Base-by-base conservation (phyloP, 202 grass and related monocot genomes). In the Schoenoplectus triqueter region DNA sequence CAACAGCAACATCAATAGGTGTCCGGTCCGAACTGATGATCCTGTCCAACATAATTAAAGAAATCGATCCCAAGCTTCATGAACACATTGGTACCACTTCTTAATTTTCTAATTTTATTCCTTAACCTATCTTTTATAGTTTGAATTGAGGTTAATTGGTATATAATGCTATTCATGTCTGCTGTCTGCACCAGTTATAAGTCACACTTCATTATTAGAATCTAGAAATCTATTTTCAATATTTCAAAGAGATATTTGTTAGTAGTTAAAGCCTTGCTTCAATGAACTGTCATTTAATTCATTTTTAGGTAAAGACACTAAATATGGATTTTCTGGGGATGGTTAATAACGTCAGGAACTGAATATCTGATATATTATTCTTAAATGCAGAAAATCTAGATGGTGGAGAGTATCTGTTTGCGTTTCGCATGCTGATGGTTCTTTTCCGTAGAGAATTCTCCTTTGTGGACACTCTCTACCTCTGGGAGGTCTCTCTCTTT, bases 351-450 rank as follows among this genome's bases (percentile, higher is more conserved):
- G 14, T 61, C 31, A 18, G 31, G 31, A 61, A 79, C 1, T 45
- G 39, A 79, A 61, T 18, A 3, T 78, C 31, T 79, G 76, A 54
- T 83, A 79, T 64, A 48, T 11, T 82, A 66, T 90, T 50, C 91
- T 91, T 52, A 83, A 65, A 73, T 91, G 86, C 93, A 98, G 96
- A 95, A 83, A 91, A 92, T 85, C 84, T 95, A 86, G 96, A 98
- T 87, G 96, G 93, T 84, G 96, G 96, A 18, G 96, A 98, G 73
- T 98, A 95, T 65, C 89, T 98, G 87, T 98, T 98, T 84, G 96
- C 96, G 51, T 98, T 98, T 55, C 90, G 96, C 55, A 98, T 98
- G 91, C 83, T 98, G 87, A 98, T 98, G 93, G 93, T 96, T 89
- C 84, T 99, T 86, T 99, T 95, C 86, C 91, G 96, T 17, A 92